Conservation (phyloP, 164 flowering plant species). For the Protea cynaroides region DNA sequence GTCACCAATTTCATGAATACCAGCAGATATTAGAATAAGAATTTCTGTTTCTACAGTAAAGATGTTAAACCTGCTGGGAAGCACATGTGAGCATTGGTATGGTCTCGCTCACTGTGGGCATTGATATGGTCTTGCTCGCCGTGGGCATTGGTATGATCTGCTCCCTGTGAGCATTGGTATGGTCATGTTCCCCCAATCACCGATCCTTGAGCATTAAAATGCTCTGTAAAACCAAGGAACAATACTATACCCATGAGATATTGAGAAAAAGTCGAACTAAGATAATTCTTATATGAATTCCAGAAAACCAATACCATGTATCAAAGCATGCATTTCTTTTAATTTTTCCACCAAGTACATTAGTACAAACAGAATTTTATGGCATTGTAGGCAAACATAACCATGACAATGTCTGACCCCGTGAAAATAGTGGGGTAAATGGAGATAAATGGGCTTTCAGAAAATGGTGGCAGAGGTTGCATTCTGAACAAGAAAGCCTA, state of each 20-base stretch:
- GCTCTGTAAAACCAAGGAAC: conserved; percentile 2
- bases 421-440: too few species aligned
- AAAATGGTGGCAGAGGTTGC: too few species aligned
- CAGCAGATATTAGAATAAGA: conserved; percentile 7
- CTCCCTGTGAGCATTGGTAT: not conserved
- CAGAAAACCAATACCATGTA: too few species aligned
- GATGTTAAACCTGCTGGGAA: not conserved
- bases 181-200: conserved; percentile 1
- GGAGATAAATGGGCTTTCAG: too few species aligned
- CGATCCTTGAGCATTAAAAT: not conserved
- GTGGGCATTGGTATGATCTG: too few species aligned
- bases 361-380: too few species aligned
- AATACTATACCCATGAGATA: not conserved
- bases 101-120: too few species aligned
- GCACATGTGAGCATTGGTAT: not conserved
- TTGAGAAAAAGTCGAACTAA: not conserved
- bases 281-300: not conserved
- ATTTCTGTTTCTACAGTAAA: not conserved
- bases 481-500: too few species aligned
- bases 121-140: too few species aligned
- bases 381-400: not conserved
- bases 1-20: conserved; percentile 2
- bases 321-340: not conserved
- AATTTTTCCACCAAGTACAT: not conserved
- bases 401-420: not conserved